Evolutionary conservation across 2,329 filamentous ascomycete species (phyloP).

Genomic region (Dendrostoma leiphaemia): DNA sequence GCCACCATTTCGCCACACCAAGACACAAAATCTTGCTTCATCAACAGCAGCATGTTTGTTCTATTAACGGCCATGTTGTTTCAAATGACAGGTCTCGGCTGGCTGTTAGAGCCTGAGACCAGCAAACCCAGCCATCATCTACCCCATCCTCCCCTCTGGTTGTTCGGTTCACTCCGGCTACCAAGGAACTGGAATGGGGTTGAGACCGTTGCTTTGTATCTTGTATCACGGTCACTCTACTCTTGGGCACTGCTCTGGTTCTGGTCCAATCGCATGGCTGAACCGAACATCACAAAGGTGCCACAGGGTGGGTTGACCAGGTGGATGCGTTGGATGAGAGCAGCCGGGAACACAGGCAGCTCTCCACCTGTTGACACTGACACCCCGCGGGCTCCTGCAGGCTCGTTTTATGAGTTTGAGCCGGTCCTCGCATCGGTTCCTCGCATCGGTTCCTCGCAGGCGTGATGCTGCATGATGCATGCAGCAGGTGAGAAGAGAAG

Average conservation of each 20-base stretch:
- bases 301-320: background rate
- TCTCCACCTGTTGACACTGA: background rate
- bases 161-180: background rate
- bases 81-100: conserved; percentile 11
- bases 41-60: background rate
- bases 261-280: conserved; percentile 3
- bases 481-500: too few relatives aligned
- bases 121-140: background rate
- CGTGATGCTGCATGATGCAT: conserved; percentile 6
- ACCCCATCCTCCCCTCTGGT: background rate
- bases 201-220: too few relatives aligned
- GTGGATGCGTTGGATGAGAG: conserved; percentile 1
- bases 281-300: background rate
- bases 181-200: background rate
- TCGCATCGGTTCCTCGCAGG: background rate
- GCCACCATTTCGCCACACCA: too few relatives aligned
- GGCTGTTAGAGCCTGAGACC: conserved; percentile 15
- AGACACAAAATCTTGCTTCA: background rate
- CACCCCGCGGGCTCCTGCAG: background rate
- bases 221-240: too few relatives aligned
- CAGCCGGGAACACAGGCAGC: background rate
- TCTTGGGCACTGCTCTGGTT: conserved; percentile 5
- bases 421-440: background rate
- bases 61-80: conserved; percentile 8
- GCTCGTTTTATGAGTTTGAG: background rate